A percentile compares a stretch with the other conserved stretches of the same genome.
phyloP scores from a whole-genome alignment of 2,329 filamentous ascomycete genomes.

The Penicillium decumbens region DNA sequence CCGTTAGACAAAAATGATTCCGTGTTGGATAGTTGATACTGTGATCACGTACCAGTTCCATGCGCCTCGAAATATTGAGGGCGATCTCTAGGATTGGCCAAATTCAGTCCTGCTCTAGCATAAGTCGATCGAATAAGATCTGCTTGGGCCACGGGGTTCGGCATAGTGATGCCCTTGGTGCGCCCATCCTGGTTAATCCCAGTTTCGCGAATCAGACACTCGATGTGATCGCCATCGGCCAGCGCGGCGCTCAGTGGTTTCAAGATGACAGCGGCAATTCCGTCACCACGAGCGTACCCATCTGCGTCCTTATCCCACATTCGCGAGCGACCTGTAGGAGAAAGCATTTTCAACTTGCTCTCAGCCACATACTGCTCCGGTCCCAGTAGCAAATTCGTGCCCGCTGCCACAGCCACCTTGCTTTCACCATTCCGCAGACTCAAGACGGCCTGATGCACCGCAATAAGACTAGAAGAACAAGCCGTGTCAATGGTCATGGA shows the following conservation, averaged over 20 bases:
- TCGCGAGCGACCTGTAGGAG: conserved; percentile 50
- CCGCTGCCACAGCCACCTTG: conserved; percentile 22
- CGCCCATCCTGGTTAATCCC: conserved; percentile 37
- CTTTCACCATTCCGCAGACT: conserved; percentile 29
- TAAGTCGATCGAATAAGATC: conserved; percentile 41
- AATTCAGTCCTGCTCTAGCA: conserved; percentile 36
- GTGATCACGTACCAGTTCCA: conserved; percentile 38
- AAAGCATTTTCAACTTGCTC: conserved; percentile 44
- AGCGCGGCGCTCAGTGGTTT: conserved; percentile 50
- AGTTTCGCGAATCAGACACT: conserved; percentile 36
- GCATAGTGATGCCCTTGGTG: conserved; percentile 36
- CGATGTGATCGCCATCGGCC: conserved; percentile 44
- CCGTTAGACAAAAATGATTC: not conserved
- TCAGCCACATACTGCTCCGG: conserved; percentile 32
- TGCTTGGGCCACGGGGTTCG: conserved; percentile 36
- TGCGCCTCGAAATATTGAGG: conserved; percentile 46
- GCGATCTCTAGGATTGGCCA: conserved; percentile 22
- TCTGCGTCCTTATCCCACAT: conserved; percentile 47
- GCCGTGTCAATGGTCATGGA: conserved; percentile 47
- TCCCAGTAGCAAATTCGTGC: conserved; percentile 26
- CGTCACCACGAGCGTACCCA: conserved; percentile 53
- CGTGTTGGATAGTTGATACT: no score
- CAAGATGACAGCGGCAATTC: conserved; percentile 48
- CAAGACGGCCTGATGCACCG: conserved; percentile 34
- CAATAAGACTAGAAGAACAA: conserved; percentile 43